Conservation (phyloP, 306 rosid species). For the Cicer arietinum region DNA sequence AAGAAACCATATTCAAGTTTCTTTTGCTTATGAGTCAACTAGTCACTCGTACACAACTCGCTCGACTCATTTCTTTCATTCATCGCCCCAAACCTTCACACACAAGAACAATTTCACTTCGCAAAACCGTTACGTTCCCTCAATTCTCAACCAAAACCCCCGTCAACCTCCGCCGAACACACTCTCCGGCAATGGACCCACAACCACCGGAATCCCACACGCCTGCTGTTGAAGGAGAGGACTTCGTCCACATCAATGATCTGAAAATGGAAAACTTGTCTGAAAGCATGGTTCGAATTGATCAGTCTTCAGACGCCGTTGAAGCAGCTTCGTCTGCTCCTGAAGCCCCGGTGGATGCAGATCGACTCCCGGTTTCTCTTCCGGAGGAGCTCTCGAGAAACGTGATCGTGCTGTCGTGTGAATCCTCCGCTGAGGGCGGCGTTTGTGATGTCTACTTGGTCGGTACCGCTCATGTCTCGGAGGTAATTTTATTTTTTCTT, state of each 20-base stretch:
- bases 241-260: slow-evolving; percentile 75
- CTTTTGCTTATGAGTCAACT: slow-evolving; percentile 27
- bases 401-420: slow-evolving; percentile 74
- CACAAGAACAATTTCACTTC: neutral
- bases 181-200: slow-evolving; percentile 61
- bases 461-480: slow-evolving; percentile 93
- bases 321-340: slow-evolving; percentile 21
- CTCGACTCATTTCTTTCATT: slow-evolving; percentile 18
- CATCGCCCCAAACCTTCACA: neutral
- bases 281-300: slow-evolving; percentile 77
- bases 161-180: slow-evolving; percentile 32
- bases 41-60: slow-evolving; percentile 22
- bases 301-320: slow-evolving; percentile 49
- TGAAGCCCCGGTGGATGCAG: slow-evolving; percentile 43
- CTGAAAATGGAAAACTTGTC: slow-evolving; percentile 63
- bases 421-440: slow-evolving; percentile 65
- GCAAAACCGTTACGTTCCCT: neutral
- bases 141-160: slow-evolving; percentile 44
- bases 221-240: slow-evolving; percentile 54
- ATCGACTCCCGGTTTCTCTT: slow-evolving; percentile 51
- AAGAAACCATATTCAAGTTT: slow-evolving; percentile 14
- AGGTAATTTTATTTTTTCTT: slow-evolving; percentile 52
- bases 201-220: slow-evolving; percentile 48
- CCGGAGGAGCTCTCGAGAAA: slow-evolving; percentile 78
- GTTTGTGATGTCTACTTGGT: slow-evolving; percentile 83